Percentiles rank a stretch among this genome's conserved stretches.
phyloP scores from a whole-genome alignment of 148 eudicot genomes.

The Bassia scoparia region DNA sequence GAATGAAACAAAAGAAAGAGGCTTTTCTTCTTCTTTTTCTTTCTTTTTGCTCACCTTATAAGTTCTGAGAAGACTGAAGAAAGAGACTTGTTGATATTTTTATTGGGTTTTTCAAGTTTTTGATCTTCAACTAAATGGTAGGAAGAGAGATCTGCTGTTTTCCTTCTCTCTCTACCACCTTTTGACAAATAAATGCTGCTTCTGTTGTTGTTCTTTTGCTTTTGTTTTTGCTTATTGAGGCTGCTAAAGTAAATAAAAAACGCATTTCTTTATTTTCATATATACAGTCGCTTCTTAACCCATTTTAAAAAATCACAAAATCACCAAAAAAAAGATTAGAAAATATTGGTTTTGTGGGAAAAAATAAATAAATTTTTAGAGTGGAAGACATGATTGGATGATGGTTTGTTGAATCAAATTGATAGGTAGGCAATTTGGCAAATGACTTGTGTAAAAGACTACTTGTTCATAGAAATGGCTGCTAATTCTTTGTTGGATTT shows the following conservation, averaged over 20 bases:
- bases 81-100: neutral
- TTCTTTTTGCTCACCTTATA: slow-evolving; percentile 4
- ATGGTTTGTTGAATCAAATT: slow-evolving; percentile 9
- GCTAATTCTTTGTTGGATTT: slow-evolving; percentile 2
- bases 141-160: slow-evolving; percentile 1
- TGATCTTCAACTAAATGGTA: slow-evolving; percentile 15
- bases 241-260: slow-evolving; percentile 15
- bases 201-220: slow-evolving; percentile 13
- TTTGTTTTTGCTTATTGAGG: slow-evolving; percentile 20
- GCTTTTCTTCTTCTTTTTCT: too few relatives aligned
- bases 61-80: slow-evolving; percentile 6
- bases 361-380: neutral
- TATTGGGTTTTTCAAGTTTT: neutral
- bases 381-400: slow-evolving; percentile 15
- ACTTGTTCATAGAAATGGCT: neutral
- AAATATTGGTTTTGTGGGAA: neutral
- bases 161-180: neutral
- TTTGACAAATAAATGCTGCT: slow-evolving; percentile 24
- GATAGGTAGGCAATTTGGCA: neutral
- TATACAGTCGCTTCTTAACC: neutral
- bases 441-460: neutral
- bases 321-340: neutral
- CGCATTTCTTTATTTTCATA: slow-evolving; percentile 1
- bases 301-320: neutral
- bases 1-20: too few relatives aligned